Base-by-base conservation (phyloP, 2,329 filamentous ascomycete genomes). In the Cladosporium sp. region DNA sequence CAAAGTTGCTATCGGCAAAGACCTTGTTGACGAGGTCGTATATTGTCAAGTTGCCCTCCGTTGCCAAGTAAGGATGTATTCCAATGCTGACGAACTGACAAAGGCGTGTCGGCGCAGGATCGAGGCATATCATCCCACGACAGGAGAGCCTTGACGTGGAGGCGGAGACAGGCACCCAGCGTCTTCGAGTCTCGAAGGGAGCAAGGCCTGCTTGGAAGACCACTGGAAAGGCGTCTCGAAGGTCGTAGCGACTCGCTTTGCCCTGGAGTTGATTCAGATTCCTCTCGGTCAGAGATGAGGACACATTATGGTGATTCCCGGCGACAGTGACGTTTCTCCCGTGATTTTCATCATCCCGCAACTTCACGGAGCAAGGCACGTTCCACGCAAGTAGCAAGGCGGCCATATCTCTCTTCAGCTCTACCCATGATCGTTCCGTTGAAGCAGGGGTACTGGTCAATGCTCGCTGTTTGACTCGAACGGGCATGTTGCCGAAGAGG, bases 81-180 rank as follows among this genome's bases (percentile, higher is more conserved):
- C 88, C 90, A 20, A 96, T 68, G 4, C 87, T 88, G 18, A 97
- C 79, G 64, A 96, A 95, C 59, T 97, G 92, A 1, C 82, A 72
- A 17, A 80, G 79, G 56, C 83, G 89, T 1, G 80, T 87, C 1
- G 89, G 85, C 15, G 80, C 80, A 0, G 91, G 88, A 1, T 75
- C 68, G 1, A 85, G 73, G 3, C 83, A 95, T 13, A 96, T 83
- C 30, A 82, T 82, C 1, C 89, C 90, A 53, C 74, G 76, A 20
- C 96, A 73, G 1, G 75, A 76, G 7, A 93, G 61, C 1, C 73
- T 72, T 0, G 79, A 73, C 1, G 82, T 80, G 0, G 81, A 81
- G 12, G 87, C 89, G 12, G 81, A 84, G 1, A 89, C 75, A 0
- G 81, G 74, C 12, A 92, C 76, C 90, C 90, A 97, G 0, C 74